Evolutionary conservation across 2,329 filamentous ascomycete species (phyloP).

Genomic region (Setomelanomma holmii): DNA sequence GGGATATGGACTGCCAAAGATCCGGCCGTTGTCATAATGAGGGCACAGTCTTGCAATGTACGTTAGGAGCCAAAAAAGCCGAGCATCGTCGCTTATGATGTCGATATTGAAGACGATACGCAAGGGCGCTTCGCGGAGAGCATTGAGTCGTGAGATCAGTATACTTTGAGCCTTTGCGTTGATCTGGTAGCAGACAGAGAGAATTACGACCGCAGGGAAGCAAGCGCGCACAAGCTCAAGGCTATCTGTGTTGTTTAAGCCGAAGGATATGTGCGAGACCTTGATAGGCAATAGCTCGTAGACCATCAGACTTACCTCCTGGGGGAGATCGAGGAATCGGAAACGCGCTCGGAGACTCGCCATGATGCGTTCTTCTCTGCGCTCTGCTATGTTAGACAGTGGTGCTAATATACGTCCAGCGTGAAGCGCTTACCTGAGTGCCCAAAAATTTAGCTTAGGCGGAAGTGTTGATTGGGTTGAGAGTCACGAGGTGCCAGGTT

Average conservation of each 20-base stretch:
- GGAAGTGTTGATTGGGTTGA: too few species aligned
- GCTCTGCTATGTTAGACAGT: too few species aligned
- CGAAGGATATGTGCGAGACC: not conserved
- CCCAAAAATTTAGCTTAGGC: too few species aligned
- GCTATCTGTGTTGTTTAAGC: not conserved
- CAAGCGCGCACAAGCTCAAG: not conserved
- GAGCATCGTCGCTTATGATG: not conserved
- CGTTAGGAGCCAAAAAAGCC: too few species aligned
- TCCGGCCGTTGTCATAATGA: too few species aligned
- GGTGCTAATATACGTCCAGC: too few species aligned
- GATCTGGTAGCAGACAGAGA: not conserved
- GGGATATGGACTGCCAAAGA: too few species aligned
- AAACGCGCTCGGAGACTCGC: not conserved
- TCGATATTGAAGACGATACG: not conserved
- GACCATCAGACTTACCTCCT: not conserved
- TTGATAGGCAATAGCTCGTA: slow-evolving; percentile 1
- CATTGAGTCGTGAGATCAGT: not conserved
- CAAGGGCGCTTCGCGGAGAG: not conserved
- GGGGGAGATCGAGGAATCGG: not conserved
- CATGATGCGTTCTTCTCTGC: too few species aligned
- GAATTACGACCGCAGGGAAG: not conserved
- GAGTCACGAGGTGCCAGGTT: too few species aligned
- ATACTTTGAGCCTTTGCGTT: not conserved
- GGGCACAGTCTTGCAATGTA: too few species aligned
- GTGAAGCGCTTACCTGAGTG: too few species aligned